phyloP scores from a whole-genome alignment of 352 stramenopile genomes.

The Phytopythium aichiense region DNA sequence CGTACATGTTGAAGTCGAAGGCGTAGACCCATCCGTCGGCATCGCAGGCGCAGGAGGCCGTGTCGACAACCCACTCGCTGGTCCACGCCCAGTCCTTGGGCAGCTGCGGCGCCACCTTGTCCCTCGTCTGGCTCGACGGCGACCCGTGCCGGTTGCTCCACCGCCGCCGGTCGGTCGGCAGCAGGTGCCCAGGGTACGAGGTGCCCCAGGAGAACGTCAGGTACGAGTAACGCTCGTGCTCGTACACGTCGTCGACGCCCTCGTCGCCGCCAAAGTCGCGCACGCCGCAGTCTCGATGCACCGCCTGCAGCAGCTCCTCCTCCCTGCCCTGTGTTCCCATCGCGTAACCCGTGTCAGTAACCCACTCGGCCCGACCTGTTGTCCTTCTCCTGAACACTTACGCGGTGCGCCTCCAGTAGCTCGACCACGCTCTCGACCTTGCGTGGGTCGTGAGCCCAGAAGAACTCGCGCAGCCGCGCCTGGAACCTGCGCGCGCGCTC shows the following conservation, averaged over 20 bases:
- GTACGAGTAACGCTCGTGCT: slow-evolving; percentile 82
- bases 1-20: slow-evolving; percentile 72
- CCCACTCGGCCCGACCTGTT: neutral
- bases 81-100: slow-evolving; percentile 67
- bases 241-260: slow-evolving; percentile 71
- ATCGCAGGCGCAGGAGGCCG: slow-evolving; percentile 46
- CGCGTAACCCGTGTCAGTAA: neutral
- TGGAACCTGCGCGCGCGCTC: slow-evolving; percentile 18
- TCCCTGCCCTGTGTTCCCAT: slow-evolving; percentile 31
- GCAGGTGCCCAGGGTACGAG: slow-evolving; percentile 61
- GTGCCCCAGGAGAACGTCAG: slow-evolving; percentile 71
- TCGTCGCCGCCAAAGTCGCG: slow-evolving; percentile 66
- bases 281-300: slow-evolving; percentile 62
- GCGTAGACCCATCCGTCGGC: slow-evolving; percentile 71
- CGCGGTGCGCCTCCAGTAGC: slow-evolving; percentile 40
- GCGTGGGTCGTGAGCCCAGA: slow-evolving; percentile 67
- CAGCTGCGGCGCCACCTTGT: slow-evolving; percentile 59
- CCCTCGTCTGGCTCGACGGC: slow-evolving; percentile 51
- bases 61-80: slow-evolving; percentile 58
- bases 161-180: slow-evolving; percentile 56
- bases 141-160: slow-evolving; percentile 56
- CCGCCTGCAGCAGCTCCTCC: slow-evolving; percentile 49
- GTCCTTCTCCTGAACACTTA: slow-evolving; percentile 3
- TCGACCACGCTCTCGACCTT: slow-evolving; percentile 62
- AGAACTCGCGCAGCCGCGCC: slow-evolving; percentile 53